phyloP scores from a whole-genome alignment of 139 green algal species.

The Monoraphidium neglectum region DNA sequence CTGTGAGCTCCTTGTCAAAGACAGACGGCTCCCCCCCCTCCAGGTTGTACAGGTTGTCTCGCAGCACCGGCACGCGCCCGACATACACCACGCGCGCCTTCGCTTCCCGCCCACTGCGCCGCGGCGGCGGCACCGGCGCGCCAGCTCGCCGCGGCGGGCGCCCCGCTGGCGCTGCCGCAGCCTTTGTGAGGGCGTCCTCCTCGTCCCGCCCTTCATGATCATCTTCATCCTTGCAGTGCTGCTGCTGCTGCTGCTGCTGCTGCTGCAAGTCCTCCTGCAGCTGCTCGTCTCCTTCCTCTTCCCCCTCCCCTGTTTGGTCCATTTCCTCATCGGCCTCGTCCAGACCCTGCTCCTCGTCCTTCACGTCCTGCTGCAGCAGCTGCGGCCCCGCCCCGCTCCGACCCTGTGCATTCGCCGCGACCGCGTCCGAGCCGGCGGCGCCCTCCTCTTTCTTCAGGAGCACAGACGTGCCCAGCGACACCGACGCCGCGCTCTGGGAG shows the following conservation, averaged over 20 bases:
- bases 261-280: neutral
- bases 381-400: too few relatives aligned
- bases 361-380: too few relatives aligned
- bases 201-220: neutral
- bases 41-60: constrained; percentile 68
- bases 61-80: constrained; percentile 57
- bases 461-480: too few relatives aligned
- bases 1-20: constrained; percentile 45
- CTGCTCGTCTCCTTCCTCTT: neutral
- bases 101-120: constrained; percentile 26
- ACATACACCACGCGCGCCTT: constrained; percentile 54
- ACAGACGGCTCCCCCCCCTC: constrained; percentile 55
- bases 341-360: too few relatives aligned
- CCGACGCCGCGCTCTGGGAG: too few relatives aligned
- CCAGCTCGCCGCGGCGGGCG: neutral
- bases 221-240: neutral
- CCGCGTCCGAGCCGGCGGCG: too few relatives aligned
- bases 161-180: neutral
- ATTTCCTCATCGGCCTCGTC: too few relatives aligned
- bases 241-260: neutral
- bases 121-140: neutral
- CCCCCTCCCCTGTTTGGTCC: too few relatives aligned
- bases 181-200: neutral
- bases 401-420: too few relatives aligned
- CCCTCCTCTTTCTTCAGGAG: too few relatives aligned